These are phyloP conservation scores for Funneliformis mosseae DNA, from an alignment of 192 early-diverging fungal genomes.

Conservation along the genomic window DNA sequence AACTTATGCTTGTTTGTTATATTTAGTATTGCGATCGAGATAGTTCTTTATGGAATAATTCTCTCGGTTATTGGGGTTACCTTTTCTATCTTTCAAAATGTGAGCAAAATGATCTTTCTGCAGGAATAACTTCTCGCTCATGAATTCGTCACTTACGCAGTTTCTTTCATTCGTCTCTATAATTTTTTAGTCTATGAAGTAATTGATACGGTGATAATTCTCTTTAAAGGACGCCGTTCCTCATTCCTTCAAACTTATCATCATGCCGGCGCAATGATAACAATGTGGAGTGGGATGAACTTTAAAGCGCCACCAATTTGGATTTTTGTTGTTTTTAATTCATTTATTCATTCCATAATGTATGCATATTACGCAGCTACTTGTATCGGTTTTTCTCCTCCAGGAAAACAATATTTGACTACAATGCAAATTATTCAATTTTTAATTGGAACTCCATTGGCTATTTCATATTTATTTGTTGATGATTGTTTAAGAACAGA, in stretches of 20 bases:
- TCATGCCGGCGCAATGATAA: conserved; percentile 82
- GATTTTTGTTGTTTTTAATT: conserved; percentile 84
- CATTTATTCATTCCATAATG: conserved; percentile 88
- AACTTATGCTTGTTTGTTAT: not conserved
- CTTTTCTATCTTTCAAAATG: conserved; percentile 87
- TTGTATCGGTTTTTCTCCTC: conserved; percentile 71
- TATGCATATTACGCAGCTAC: conserved; percentile 83
- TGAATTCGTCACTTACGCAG: not conserved
- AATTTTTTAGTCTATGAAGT: conserved; percentile 70
- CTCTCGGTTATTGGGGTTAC: conserved; percentile 81
- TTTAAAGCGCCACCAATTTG: conserved; percentile 74
- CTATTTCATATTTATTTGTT: conserved; percentile 68
- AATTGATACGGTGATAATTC: conserved; percentile 84
- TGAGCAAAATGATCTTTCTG: not conserved
- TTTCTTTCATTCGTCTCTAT: not conserved
- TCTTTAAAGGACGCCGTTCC: conserved; percentile 75
- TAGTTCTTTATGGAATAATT: conserved; percentile 65
- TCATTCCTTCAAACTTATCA: conserved; percentile 86
- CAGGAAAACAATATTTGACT: conserved; percentile 81
- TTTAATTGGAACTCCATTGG: conserved; percentile 68
- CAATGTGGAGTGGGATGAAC: conserved; percentile 75
- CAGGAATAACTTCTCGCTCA: not conserved
- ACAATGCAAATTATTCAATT: conserved; percentile 85
- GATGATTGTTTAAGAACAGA: conserved; percentile 57
- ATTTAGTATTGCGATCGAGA: conserved; percentile 67